phyloP scores from a whole-genome alignment of 257 asterid genomes.

The Galeopsis tetrahit region DNA sequence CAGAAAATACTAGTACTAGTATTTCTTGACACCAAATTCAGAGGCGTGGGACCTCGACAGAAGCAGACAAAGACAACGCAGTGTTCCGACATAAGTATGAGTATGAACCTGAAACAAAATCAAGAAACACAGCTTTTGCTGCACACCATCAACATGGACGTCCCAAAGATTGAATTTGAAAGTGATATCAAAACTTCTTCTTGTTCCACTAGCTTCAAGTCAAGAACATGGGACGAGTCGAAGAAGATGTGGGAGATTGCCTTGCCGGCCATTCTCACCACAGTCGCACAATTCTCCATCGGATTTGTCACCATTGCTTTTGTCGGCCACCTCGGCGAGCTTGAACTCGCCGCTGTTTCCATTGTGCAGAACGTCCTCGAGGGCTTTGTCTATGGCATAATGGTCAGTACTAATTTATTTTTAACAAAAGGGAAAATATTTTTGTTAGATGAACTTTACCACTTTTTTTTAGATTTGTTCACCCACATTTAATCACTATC shows the following conservation, averaged over 20 bases:
- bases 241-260: conserved; percentile 76
- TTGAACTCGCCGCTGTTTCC: conserved; percentile 83
- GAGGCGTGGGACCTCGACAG: conserved; percentile 22
- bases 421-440: no score
- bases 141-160: conserved; percentile 44
- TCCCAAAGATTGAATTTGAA: conserved; percentile 31
- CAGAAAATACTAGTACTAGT: neutral
- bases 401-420: conserved; percentile 44
- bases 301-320: conserved; percentile 73
- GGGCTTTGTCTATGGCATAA: conserved; percentile 78
- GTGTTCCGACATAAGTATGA: neutral
- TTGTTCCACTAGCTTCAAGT: conserved; percentile 15
- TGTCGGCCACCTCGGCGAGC: conserved; percentile 74
- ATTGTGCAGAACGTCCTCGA: conserved; percentile 81
- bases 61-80: neutral
- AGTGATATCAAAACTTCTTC: neutral
- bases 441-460: no score
- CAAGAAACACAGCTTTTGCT: conserved; percentile 45
- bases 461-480: no score
- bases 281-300: conserved; percentile 74
- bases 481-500: no score
- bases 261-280: conserved; percentile 65
- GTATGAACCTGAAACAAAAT: conserved; percentile 27
- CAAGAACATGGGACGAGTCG: conserved; percentile 60
- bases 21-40: neutral